Conservation (phyloP, 2,329 filamentous ascomycete genomes). For the Curvularia hawaiiensis region DNA sequence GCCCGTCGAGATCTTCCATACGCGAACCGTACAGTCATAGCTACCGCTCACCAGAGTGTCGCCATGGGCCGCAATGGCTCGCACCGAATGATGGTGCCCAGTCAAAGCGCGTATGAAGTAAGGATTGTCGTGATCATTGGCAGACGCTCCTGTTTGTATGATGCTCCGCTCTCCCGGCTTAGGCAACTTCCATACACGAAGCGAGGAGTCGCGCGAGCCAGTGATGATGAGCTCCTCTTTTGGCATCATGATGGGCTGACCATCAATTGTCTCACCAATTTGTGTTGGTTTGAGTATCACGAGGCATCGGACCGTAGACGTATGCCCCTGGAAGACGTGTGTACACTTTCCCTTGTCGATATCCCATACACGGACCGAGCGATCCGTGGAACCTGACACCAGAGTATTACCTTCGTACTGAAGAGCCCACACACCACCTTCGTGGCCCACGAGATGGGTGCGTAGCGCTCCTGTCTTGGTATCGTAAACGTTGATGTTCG, state of each 20-base stretch:
- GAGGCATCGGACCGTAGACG: slow-evolving; percentile 92
- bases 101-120: slow-evolving; percentile 89
- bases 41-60: slow-evolving; percentile 97
- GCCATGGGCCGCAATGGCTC: slow-evolving; percentile 91
- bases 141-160: slow-evolving; percentile 77
- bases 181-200: slow-evolving; percentile 93
- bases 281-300: slow-evolving; percentile 91
- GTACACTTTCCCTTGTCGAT: slow-evolving; percentile 92
- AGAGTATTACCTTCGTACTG: slow-evolving; percentile 95
- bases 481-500: slow-evolving; percentile 96
- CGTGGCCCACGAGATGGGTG: slow-evolving; percentile 86
- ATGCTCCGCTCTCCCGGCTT: slow-evolving; percentile 77
- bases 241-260: slow-evolving; percentile 83
- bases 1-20: slow-evolving; percentile 97
- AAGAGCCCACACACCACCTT: slow-evolving; percentile 96
- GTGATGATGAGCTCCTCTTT: slow-evolving; percentile 96
- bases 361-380: slow-evolving; percentile 99
- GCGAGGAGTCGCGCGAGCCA: slow-evolving; percentile 89
- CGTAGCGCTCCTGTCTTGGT: slow-evolving; percentile 89
- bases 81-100: slow-evolving; percentile 91
- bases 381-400: slow-evolving; percentile 94
- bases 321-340: slow-evolving; percentile 96
- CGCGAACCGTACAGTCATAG: slow-evolving; percentile 92
- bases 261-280: slow-evolving; percentile 72
- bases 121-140: slow-evolving; percentile 79